These are phyloP conservation scores for Skeletonema menzelii DNA, from an alignment of 108 stramenopile genomes.

Conservation along the genomic window DNA sequence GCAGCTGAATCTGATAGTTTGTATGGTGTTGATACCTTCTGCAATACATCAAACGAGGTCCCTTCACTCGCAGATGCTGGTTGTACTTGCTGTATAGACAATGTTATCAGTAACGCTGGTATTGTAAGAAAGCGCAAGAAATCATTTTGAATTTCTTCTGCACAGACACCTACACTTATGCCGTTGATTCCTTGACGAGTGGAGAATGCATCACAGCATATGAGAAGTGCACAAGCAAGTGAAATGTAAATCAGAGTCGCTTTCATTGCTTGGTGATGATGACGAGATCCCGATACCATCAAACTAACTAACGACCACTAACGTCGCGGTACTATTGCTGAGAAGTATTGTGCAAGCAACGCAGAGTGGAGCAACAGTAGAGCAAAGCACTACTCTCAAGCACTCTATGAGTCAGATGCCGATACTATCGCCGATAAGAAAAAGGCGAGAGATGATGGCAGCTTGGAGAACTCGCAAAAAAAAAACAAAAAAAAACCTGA, in stretches of 20 bases:
- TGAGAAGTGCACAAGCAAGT: not conserved
- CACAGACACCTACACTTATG: not conserved
- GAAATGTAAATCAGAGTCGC: not conserved
- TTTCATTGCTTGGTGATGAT: not conserved
- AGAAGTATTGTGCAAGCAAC: too few relatives aligned
- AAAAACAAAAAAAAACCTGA: too few relatives aligned
- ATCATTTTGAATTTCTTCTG: not conserved
- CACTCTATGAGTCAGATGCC: not conserved
- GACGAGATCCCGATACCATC: not conserved
- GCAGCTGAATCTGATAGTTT: slow-evolving; percentile 7
- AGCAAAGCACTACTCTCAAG: too few relatives aligned
- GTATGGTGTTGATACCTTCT: not conserved
- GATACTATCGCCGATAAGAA: not conserved
- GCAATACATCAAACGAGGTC: not conserved
- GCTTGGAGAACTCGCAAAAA: not conserved
- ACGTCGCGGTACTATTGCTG: too few relatives aligned
- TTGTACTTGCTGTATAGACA: not conserved
- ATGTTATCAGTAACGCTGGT: not conserved
- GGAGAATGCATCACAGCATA: not conserved
- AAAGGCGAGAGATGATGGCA: not conserved
- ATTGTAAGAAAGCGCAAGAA: not conserved
- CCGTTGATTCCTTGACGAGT: not conserved
- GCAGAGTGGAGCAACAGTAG: too few relatives aligned
- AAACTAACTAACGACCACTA: too few relatives aligned
- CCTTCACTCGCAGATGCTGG: not conserved